phyloP scores from a whole-genome alignment of 139 green algal species.

The Coelastrella sp. region DNA sequence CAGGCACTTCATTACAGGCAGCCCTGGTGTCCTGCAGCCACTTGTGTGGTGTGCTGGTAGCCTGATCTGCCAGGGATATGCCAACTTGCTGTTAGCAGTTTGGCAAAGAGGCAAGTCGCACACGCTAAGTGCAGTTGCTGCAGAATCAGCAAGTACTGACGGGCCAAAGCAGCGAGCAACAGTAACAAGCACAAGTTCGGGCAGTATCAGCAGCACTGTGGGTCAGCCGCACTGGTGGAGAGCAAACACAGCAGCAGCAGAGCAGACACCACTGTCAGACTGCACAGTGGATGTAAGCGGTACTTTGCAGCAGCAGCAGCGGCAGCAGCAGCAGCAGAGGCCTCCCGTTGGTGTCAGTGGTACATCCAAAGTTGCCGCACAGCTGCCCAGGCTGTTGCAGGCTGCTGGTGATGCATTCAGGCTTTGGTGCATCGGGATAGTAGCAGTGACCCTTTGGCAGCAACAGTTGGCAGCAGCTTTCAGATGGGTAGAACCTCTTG shows the following conservation, averaged over 20 bases:
- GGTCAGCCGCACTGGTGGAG: background rate
- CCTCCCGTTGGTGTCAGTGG: background rate
- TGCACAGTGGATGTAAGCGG: too few species aligned
- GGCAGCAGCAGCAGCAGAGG: too few species aligned
- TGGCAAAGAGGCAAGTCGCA: background rate
- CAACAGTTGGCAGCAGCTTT: too few species aligned
- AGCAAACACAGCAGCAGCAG: constrained; percentile 13
- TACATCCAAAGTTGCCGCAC: background rate
- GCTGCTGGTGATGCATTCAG: background rate
- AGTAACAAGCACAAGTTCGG: background rate
- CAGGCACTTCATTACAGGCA: background rate
- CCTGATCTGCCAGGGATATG: constrained; percentile 13
- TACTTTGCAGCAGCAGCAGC: too few species aligned
- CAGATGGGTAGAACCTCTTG: too few species aligned
- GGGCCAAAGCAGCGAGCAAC: background rate
- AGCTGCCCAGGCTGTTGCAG: background rate
- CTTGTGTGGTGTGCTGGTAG: background rate
- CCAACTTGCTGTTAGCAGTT: constrained; percentile 1
- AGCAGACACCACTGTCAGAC: background rate
- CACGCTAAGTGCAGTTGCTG: too few species aligned
- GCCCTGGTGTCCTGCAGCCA: background rate
- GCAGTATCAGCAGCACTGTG: background rate
- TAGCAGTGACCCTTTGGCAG: too few species aligned
- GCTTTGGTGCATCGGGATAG: background rate
- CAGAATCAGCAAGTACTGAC: background rate